Percentiles rank a stretch among this genome's conserved stretches.
Conservation (phyloP, 495 filamentous ascomycete species). For the Chaetomium fimeti region DNA sequence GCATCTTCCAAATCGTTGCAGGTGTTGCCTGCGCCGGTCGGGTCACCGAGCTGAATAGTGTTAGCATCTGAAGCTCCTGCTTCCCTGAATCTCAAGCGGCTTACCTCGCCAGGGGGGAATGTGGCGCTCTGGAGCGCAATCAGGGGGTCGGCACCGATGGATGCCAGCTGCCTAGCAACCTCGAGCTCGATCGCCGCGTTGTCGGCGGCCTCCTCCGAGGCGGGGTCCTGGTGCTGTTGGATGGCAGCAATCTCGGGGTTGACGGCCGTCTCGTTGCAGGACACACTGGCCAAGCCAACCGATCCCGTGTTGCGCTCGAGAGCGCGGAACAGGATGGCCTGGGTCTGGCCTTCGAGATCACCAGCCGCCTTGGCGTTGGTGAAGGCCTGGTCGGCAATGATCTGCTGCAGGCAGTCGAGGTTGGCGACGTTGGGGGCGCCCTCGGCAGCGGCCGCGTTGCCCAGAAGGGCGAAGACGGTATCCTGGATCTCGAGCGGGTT, state of each 20-base stretch:
- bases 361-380: conserved; percentile 64
- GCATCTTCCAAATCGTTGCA: conserved; percentile 54
- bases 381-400: conserved; percentile 66
- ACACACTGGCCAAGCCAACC: conserved; percentile 54
- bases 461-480: conserved; percentile 63
- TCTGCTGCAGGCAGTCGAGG: conserved; percentile 64
- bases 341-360: conserved; percentile 55
- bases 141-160: conserved; percentile 57
- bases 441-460: conserved; percentile 56
- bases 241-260: conserved; percentile 68
- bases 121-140: conserved; percentile 56
- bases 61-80: conserved; percentile 12
- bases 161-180: conserved; percentile 54
- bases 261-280: conserved; percentile 59
- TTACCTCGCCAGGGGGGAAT: conserved; percentile 57
- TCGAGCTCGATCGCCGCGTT: conserved; percentile 58
- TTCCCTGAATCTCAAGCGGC: conserved; percentile 4
- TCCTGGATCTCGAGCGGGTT: conserved; percentile 61
- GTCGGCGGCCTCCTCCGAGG: conserved; percentile 48
- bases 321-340: conserved; percentile 60
- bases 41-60: conserved; percentile 47
- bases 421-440: conserved; percentile 59
- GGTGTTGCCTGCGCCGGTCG: conserved; percentile 58
- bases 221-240: conserved; percentile 65
- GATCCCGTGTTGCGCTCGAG: conserved; percentile 62